Evolutionary conservation across 2,329 filamentous ascomycete species (phyloP), one percentile per base, ranked within the genome.

Genomic region (Trichoderma guizhouense): DNA sequence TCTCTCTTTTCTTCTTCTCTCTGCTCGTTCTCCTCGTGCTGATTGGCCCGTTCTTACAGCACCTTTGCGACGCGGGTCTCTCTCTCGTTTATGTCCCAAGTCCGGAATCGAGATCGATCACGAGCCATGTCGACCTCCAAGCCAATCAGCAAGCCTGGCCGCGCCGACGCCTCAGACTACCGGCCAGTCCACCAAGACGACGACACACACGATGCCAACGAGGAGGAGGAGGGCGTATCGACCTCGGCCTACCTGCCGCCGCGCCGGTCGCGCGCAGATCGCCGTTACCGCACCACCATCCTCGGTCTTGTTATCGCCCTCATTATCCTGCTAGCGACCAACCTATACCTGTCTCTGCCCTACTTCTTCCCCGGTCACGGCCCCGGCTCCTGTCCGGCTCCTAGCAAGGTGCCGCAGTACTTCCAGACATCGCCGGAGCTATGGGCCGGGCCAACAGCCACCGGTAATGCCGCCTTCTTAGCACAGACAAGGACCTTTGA

Each of bases 401-500:
- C 80, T 32, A 74, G 77, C 69, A 82, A 84, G 53, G 84, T 90
- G 61, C 89, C 89, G 28, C 87, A 90, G 78, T 89, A 91, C 78
- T 91, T 90, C 76, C 87, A 90, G 78, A 91, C 89, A 0, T 84
- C 82, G 28, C 88, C 89, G 4, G 84, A 90, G 79, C 79, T 90
- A 58, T 89, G 85, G 84, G 81, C 85, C 79, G 91, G 91, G 1
- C 91, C 91, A 47, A 93, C 90, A 5, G 85, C 89, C n/a, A 94
- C 92, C 1, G 92, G 92, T 15, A 83, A 82, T 71, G 84, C 91
- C 30, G 89, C 92, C 1, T 93, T 93, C 78, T 82, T 94, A 71
- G 92, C 91, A 1, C 88, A 93, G 81, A 93, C 89, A 7, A 90
- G 91, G 74, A 86, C 87, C 1, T 89, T 92, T 51, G 86, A 90